A percentile compares a stretch with the other conserved stretches of the same genome.
These are phyloP conservation scores for Hanseniaspora guilliermondii DNA, from an alignment of 805 yeast genomes.

Conservation along the genomic window DNA sequence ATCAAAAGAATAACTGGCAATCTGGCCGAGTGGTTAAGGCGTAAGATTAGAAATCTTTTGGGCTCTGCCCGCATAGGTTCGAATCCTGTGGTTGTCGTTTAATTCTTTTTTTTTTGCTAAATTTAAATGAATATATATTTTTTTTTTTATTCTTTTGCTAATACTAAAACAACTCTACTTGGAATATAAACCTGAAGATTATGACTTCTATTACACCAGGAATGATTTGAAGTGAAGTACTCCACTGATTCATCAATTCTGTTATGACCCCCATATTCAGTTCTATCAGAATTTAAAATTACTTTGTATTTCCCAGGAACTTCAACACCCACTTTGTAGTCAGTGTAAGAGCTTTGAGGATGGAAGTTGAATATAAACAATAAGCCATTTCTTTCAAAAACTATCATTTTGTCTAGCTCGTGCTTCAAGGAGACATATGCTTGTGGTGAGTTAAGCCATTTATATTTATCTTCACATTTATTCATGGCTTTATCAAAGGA, in stretches of 20 bases:
- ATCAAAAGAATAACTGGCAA: conserved; percentile 24
- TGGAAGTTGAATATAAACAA: conserved; percentile 84
- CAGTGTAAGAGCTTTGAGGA: conserved; percentile 69
- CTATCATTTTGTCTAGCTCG: conserved; percentile 79
- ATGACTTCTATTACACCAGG: conserved; percentile 72
- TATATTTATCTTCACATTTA: conserved; percentile 51
- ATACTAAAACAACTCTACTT: conserved; percentile 53
- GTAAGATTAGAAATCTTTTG: conserved; percentile 47
- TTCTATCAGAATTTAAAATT: conserved; percentile 61
- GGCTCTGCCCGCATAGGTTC: conserved; percentile 53
- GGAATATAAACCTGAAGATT: conserved; percentile 72
- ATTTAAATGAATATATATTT: background rate
- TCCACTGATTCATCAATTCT: conserved; percentile 48
- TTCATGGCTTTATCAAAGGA: conserved; percentile 83
- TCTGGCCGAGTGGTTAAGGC: conserved; percentile 55
- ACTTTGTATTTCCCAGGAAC: conserved; percentile 62
- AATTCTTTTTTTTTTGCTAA: conserved; percentile 22
- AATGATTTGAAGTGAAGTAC: conserved; percentile 58
- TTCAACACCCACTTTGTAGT: conserved; percentile 85
- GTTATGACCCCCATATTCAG: conserved; percentile 67
- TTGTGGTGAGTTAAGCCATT: conserved; percentile 59
- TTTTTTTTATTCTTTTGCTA: conserved; percentile 30
- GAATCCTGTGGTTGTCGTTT: conserved; percentile 61
- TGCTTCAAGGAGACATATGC: conserved; percentile 83
- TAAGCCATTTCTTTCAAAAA: conserved; percentile 75